Evolutionary conservation across 2,329 filamentous ascomycete genomes (phyloP).

Genomic region (Apiospora aurea): DNA sequence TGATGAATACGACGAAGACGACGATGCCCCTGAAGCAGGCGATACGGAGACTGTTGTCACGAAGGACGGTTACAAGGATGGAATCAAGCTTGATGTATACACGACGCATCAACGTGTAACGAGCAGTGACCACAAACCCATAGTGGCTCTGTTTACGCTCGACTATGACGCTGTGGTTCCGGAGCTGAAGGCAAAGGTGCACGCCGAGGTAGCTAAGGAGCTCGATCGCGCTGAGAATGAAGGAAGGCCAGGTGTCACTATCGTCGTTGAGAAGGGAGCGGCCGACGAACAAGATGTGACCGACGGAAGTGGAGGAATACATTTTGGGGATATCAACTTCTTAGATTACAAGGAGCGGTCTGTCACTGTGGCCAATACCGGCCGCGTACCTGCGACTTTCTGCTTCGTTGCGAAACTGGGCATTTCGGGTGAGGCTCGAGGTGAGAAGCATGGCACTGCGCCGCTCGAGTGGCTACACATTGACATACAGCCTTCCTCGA

Average conservation of each 20-base stretch:
- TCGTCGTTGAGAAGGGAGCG: constrained; percentile 73
- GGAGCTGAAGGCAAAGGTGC: constrained; percentile 81
- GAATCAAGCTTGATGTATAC: constrained; percentile 70
- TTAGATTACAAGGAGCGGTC: constrained; percentile 69
- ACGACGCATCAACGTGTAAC: constrained; percentile 87
- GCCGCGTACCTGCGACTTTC: constrained; percentile 80
- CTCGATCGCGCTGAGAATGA: constrained; percentile 94
- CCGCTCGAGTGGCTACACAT: constrained; percentile 38
- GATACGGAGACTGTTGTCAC: constrained; percentile 59
- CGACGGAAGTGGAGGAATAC: constrained; percentile 65
- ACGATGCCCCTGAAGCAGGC: constrained; percentile 51
- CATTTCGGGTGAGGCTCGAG: constrained; percentile 49
- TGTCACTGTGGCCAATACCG: constrained; percentile 91
- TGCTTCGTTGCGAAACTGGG: constrained; percentile 78
- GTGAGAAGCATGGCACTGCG: not conserved
- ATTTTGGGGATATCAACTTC: constrained; percentile 80
- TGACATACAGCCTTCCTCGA: constrained; percentile 34
- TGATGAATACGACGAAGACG: constrained; percentile 43
- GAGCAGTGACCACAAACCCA: constrained; percentile 94
- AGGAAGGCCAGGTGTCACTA: constrained; percentile 78
- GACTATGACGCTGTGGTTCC: constrained; percentile 88
- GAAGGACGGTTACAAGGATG: constrained; percentile 64
- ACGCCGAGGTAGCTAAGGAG: constrained; percentile 86
- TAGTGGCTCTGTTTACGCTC: constrained; percentile 82
- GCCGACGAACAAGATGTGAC: constrained; percentile 46